Conservation (phyloP, 768 basidiomycete genomes). For the Collybiopsis luxurians region DNA sequence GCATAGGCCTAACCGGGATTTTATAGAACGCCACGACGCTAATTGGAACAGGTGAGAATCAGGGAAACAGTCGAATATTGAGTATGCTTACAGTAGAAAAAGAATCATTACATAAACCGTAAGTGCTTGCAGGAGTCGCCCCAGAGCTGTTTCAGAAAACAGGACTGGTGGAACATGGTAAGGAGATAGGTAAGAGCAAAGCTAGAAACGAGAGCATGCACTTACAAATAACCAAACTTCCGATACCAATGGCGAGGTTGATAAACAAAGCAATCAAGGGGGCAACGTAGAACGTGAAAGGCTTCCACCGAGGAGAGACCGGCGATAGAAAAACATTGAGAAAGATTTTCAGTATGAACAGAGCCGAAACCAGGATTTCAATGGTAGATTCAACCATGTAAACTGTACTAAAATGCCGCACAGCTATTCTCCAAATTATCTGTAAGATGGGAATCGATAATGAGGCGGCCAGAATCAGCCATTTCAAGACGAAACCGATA, state of each 20-base stretch:
- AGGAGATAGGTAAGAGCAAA: background rate
- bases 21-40: constrained; percentile 37
- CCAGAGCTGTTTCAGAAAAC: constrained; percentile 53
- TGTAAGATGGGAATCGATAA: constrained; percentile 55
- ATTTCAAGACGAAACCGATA: constrained; percentile 51
- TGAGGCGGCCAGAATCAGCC: constrained; percentile 42
- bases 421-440: constrained; percentile 56
- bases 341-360: constrained; percentile 63
- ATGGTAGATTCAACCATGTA: constrained; percentile 59
- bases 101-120: constrained; percentile 63
- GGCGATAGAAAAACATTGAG: constrained; percentile 53
- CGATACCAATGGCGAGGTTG: constrained; percentile 51
- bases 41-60: too few species aligned
- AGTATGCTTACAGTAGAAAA: constrained; percentile 35
- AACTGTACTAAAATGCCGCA: constrained; percentile 38
- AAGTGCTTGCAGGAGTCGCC: constrained; percentile 42
- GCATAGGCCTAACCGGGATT: constrained; percentile 8
- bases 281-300: constrained; percentile 43
- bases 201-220: constrained; percentile 9
- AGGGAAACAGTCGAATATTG: too few species aligned
- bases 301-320: constrained; percentile 34
- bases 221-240: constrained; percentile 58
- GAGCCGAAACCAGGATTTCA: constrained; percentile 53
- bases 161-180: constrained; percentile 37
- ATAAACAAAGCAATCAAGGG: constrained; percentile 53